phyloP scores from a whole-genome alignment of 148 eudicot genomes.

The Camellia lanceoleosa region DNA sequence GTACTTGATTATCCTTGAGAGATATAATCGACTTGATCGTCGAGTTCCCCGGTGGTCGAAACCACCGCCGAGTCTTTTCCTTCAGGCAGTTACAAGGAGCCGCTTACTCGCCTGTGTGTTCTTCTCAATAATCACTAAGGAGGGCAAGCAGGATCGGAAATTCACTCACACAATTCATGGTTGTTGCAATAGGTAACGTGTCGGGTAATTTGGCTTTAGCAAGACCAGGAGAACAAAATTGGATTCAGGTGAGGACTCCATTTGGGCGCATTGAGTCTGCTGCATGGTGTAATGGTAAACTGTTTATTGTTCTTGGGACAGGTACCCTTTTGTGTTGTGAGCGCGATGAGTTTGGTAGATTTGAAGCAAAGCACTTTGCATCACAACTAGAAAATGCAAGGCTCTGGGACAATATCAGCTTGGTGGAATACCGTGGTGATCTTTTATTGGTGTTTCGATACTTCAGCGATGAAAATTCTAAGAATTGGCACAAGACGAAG shows the following conservation, averaged over 20 bases:
- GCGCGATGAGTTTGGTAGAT: background rate
- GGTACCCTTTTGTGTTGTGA: slow-evolving; percentile 14
- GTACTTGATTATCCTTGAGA: no score
- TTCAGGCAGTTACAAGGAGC: no score
- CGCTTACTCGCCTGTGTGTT: no score
- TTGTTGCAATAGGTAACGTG: slow-evolving; percentile 15
- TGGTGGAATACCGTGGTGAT: slow-evolving; percentile 15
- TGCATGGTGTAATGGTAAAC: slow-evolving; percentile 13
- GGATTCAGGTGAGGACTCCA: slow-evolving; percentile 22
- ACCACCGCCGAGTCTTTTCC: no score
- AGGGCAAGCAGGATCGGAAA: no score
- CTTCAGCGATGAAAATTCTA: background rate
- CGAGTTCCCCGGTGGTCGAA: no score
- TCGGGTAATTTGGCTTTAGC: slow-evolving; percentile 21
- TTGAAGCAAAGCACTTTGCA: slow-evolving; percentile 9
- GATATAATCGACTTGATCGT: no score
- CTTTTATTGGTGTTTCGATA: slow-evolving; percentile 14
- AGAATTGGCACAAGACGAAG: slow-evolving; percentile 8
- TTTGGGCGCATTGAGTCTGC: slow-evolving; percentile 21
- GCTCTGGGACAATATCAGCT: slow-evolving; percentile 8
- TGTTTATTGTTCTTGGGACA: slow-evolving; percentile 4
- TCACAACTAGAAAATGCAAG: background rate
- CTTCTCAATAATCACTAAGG: no score
- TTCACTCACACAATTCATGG: no score
- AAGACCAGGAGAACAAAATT: slow-evolving; percentile 17